These are phyloP conservation scores for Gossypium schwendimanii DNA, from an alignment of 441 rosid species.

Conservation along the genomic window DNA sequence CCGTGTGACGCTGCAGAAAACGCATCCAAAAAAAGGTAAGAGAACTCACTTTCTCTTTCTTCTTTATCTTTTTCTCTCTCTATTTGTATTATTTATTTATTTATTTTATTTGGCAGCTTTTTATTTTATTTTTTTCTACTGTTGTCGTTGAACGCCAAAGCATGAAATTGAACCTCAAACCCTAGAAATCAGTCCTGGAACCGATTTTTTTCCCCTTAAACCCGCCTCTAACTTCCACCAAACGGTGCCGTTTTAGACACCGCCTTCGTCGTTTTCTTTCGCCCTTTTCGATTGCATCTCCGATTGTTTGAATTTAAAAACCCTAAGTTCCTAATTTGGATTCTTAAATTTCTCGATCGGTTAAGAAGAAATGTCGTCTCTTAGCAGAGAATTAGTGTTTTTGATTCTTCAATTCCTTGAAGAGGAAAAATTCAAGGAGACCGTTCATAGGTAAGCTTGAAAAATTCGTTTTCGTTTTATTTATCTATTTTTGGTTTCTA, in stretches of 20 bases:
- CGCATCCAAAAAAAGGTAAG: conserved; percentile 33
- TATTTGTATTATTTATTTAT: not conserved
- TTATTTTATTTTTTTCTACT: conserved; percentile 2
- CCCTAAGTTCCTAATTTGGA: conserved; percentile 15
- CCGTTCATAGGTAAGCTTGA: conserved; percentile 33
- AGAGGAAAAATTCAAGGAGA: conserved; percentile 40
- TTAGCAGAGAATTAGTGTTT: conserved; percentile 40
- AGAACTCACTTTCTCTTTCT: conserved; percentile 29
- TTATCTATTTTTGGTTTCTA: not conserved
- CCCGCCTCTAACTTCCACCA: not conserved
- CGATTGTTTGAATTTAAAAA: not conserved
- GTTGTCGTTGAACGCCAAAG: conserved; percentile 29
- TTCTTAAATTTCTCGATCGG: not conserved
- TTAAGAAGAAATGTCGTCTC: conserved; percentile 28
- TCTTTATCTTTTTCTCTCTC: conserved; percentile 15
- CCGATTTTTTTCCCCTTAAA: conserved; percentile 13
- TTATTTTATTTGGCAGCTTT: conserved; percentile 17
- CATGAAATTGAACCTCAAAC: conserved; percentile 34
- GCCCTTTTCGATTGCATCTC: not conserved
- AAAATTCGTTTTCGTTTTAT: not conserved
- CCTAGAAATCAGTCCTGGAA: conserved; percentile 31
- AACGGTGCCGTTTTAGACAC: conserved; percentile 7
- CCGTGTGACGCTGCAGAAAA: conserved; percentile 22
- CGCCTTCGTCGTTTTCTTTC: not conserved
- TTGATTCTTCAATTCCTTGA: conserved; percentile 40